Conservation (phyloP, 2,329 filamentous ascomycete genomes). For the Ascochyta lentis region DNA sequence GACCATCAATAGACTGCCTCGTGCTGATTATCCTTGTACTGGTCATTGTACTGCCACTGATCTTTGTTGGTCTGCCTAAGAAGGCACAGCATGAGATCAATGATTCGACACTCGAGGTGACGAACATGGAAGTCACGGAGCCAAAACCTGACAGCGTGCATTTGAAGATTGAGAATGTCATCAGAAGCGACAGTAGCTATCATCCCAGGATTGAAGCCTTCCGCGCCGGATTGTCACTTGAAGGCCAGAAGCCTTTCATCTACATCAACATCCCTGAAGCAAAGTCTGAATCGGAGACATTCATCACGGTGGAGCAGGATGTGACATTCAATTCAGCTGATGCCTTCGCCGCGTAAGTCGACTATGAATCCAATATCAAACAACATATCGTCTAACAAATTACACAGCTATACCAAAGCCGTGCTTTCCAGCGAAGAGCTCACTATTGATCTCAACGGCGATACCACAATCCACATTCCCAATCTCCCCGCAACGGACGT, state of each 20-base stretch:
- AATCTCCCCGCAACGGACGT: constrained; percentile 58
- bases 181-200: constrained; percentile 57
- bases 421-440: constrained; percentile 59
- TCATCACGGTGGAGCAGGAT: constrained; percentile 53
- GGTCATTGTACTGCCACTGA: constrained; percentile 63
- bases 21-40: constrained; percentile 58
- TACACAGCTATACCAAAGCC: constrained; percentile 52
- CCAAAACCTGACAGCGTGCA: constrained; percentile 58
- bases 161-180: constrained; percentile 56
- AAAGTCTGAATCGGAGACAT: constrained; percentile 52
- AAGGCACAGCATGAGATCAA: constrained; percentile 64
- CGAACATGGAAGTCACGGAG: constrained; percentile 58
- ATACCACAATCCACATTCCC: constrained; percentile 59
- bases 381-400: background rate
- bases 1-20: constrained; percentile 51
- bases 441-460: constrained; percentile 58
- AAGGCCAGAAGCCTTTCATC: constrained; percentile 52
- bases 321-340: constrained; percentile 53
- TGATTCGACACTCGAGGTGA: constrained; percentile 59
- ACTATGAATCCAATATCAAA: background rate
- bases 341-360: constrained; percentile 52
- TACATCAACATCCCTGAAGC: constrained; percentile 55
- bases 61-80: constrained; percentile 66
- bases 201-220: constrained; percentile 64
- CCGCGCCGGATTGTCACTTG: constrained; percentile 58